Conservation (phyloP, 805 yeast genomes). For the Maudiozyma pseudohumilis region DNA sequence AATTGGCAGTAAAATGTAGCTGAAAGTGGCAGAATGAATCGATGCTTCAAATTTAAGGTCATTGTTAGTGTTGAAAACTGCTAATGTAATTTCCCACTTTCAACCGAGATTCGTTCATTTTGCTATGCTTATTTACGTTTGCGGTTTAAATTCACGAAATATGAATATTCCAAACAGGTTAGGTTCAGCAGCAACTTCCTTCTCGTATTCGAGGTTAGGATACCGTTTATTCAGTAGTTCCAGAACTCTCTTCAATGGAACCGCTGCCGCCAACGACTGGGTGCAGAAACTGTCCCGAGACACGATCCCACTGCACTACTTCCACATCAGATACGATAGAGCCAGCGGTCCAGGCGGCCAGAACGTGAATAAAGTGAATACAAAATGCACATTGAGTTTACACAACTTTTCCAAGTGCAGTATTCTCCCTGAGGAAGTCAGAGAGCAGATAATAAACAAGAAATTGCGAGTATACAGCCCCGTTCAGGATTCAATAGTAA, state of each 20-base stretch:
- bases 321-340: slow-evolving; percentile 29
- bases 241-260: neutral
- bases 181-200: too few relatives aligned
- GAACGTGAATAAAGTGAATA: slow-evolving; percentile 62
- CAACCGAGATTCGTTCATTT: too few relatives aligned
- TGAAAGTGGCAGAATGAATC: too few relatives aligned
- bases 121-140: too few relatives aligned
- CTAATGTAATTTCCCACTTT: too few relatives aligned
- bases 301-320: slow-evolving; percentile 17
- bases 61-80: too few relatives aligned
- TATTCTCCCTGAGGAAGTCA: slow-evolving; percentile 54
- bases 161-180: too few relatives aligned
- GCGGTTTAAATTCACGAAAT: too few relatives aligned
- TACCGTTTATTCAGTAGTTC: neutral
- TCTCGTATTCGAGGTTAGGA: too few relatives aligned
- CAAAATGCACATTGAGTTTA: slow-evolving; percentile 50
- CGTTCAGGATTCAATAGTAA: slow-evolving; percentile 40
- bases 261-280: slow-evolving; percentile 17
- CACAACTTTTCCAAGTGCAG: slow-evolving; percentile 35
- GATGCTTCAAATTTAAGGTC: too few relatives aligned
- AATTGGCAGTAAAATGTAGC: too few relatives aligned
- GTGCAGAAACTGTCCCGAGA: slow-evolving; percentile 37
- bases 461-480: slow-evolving; percentile 47
- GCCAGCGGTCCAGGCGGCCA: slow-evolving; percentile 87
- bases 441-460: slow-evolving; percentile 29